Evolutionary conservation across 257 asterid genomes (phyloP), one percentile per base, ranked within the genome.

Genomic region (Fraxinus cuspidata): DNA sequence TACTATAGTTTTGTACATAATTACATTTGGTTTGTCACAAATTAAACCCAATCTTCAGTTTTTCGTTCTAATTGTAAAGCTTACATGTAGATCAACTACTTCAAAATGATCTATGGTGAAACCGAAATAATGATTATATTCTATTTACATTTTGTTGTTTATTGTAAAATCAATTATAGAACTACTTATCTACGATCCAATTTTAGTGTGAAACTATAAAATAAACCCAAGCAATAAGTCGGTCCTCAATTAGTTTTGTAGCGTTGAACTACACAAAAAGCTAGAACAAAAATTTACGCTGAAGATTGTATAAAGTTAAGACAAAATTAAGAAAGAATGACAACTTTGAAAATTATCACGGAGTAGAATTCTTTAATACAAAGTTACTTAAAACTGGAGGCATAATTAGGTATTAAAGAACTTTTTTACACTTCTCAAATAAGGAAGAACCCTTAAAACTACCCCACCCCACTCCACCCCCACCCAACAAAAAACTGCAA

Each of bases 401-500:
- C 34, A 31, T 34, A 34, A 34, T 34, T 34, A 34, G 65, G 75
- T 16, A 9, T 7, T 73, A 69, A 77, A 37, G 38, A 18, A 34
- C 53, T 58, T 74, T 31, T 74, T 37, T 28, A 80, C 73, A 38
- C 83, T 70, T 79, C 78, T 35, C 16, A 60, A 78, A 71, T 53
- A 74, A 74, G 79, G 29, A 49, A 66, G 32, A 34, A 74, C 9
- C 73, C 29, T 4, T 27, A 23, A 23, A 15, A 65, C 25, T 29
- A 74, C 49, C 60, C 3, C 29, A 28, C 38, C 6, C 38, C 64
- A 23, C 72, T 51, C 66, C 15, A 70, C 42, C 28, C 15, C 40
- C 32, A 74, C 21, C 37, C 25, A 77, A 77, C 31, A 69, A 65
- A 71, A 78, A 78, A 77, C 89, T 79, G 74, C 82, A 88, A 86